Base-by-base conservation (phyloP, 2,329 filamentous ascomycete species). In the Ceratocystis eucalypticola region DNA sequence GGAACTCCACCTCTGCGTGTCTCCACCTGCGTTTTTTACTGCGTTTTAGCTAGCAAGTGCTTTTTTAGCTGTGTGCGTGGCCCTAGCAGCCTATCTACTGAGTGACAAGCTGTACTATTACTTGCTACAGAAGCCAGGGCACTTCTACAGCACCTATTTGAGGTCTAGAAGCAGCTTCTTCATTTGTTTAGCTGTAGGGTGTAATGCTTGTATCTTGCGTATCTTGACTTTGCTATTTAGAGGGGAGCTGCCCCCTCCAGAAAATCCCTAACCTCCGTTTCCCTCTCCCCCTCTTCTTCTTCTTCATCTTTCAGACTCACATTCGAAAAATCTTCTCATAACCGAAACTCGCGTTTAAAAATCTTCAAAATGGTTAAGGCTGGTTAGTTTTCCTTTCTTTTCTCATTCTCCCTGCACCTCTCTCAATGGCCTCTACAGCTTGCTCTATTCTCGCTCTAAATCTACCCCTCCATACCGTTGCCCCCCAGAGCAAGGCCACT, bases 311-410 rank as follows among this genome's bases (percentile, higher is more conserved):
- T 41, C 53, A 63, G 8, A 37, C 57, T 46, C 61, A 53, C 64
- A 62, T 48, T 59, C 28, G 20, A 50, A 64, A 59, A 64, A 59
- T 50, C 59, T 45, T 59, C 33, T 67, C 59, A 61, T 45, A 30
- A 28, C 44, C 25, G 50, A 66, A 63, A 65, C 62, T 46, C 66
- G 44, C 63, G 62, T 69, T 62, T 44, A 65, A 20, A 61, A 64
- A 65, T 33, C 22, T 67, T 68, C 68, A 70, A 70, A 70, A 70
- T 70, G 69, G 69, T 70, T 65, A 70, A 70, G 69, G 69, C 69
- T 69, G 69, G 69, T 70, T 67, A 62, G 69, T 69, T 22, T 30
- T 28, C 30, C 28, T 59, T 64, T 61, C 37, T 53, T 20, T 61
- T 53, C 41, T 64, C 62, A 41, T 41, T 41, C 37, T 41, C 37